phyloP scores from a whole-genome alignment of 2,329 filamentous ascomycete species.

The Bipolaris victoriae region DNA sequence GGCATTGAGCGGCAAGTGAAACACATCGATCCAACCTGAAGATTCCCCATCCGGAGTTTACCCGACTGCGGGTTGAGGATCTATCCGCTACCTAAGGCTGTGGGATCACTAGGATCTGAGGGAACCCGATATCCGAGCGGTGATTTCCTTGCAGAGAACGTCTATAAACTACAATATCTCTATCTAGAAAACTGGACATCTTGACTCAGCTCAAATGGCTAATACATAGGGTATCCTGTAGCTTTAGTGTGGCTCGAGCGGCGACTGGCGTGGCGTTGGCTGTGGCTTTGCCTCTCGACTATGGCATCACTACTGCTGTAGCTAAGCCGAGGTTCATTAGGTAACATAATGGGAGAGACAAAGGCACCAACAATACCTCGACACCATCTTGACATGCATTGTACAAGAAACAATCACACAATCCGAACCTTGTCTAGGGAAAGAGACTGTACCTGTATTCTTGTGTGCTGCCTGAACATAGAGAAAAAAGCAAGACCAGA shows the following conservation, averaged over 20 bases:
- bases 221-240: not conserved
- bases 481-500: not conserved
- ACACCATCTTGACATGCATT: too few relatives aligned
- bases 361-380: too few relatives aligned
- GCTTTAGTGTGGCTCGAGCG: not conserved
- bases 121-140: not conserved
- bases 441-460: not conserved
- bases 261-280: not conserved
- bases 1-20: not conserved
- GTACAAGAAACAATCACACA: not conserved
- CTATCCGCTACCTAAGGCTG: not conserved
- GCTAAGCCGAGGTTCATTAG: not conserved
- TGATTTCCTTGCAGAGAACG: not conserved
- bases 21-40: not conserved
- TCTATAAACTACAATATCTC: not conserved
- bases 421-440: not conserved
- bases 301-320: not conserved
- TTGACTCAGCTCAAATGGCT: not conserved
- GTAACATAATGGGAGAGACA: too few relatives aligned
- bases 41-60: not conserved
- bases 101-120: not conserved
- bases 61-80: not conserved
- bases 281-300: slow-evolving; percentile 1
- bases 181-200: not conserved
- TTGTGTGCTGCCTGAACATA: not conserved